Percentiles rank a stretch among this genome's conserved stretches.
Conservation (phyloP, 116 monocot genomes). For the Zostera marina region DNA sequence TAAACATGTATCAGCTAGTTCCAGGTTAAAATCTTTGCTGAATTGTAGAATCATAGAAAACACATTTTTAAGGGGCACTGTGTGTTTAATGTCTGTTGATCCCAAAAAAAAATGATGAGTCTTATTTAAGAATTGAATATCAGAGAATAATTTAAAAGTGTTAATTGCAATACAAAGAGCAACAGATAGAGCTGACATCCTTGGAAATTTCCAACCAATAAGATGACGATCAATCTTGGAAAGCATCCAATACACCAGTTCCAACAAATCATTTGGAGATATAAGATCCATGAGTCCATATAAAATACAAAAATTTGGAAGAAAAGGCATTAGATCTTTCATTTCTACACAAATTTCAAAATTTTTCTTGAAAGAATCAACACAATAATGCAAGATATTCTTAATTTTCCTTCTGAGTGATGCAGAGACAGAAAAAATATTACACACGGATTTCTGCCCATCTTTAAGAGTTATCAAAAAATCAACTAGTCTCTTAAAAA, state of each 20-base stretch:
- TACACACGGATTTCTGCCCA: slow-evolving; percentile 7
- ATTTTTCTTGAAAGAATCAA: slow-evolving; percentile 31
- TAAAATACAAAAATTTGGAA: slow-evolving; percentile 42
- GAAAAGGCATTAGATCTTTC: slow-evolving; percentile 21
- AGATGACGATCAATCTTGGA: slow-evolving; percentile 18
- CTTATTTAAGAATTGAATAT: slow-evolving; percentile 4
- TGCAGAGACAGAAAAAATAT: slow-evolving; percentile 7
- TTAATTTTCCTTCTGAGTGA: slow-evolving; percentile 20
- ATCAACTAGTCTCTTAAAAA: slow-evolving; percentile 29
- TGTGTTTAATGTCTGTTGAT: slow-evolving; percentile 8
- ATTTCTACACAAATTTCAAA: slow-evolving; percentile 23
- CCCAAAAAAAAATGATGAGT: slow-evolving; percentile 17
- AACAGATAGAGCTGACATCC: slow-evolving; percentile 23
- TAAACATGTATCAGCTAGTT: slow-evolving; percentile 47
- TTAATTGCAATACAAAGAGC: slow-evolving; percentile 40
- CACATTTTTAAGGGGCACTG: slow-evolving; percentile 24
- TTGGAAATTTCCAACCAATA: slow-evolving; percentile 10
- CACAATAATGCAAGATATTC: slow-evolving; percentile 19
- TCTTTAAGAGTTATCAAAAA: slow-evolving; percentile 13
- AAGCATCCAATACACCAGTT: slow-evolving; percentile 55
- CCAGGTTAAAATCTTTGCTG: slow-evolving; percentile 18
- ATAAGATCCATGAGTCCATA: slow-evolving; percentile 25
- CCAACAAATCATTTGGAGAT: slow-evolving; percentile 56
- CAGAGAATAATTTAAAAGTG: slow-evolving; percentile 31
- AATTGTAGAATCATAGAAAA: slow-evolving; percentile 44